Evolutionary conservation across 2,329 filamentous ascomycete genomes (phyloP).

Genomic region (Xylariaceae sp.): DNA sequence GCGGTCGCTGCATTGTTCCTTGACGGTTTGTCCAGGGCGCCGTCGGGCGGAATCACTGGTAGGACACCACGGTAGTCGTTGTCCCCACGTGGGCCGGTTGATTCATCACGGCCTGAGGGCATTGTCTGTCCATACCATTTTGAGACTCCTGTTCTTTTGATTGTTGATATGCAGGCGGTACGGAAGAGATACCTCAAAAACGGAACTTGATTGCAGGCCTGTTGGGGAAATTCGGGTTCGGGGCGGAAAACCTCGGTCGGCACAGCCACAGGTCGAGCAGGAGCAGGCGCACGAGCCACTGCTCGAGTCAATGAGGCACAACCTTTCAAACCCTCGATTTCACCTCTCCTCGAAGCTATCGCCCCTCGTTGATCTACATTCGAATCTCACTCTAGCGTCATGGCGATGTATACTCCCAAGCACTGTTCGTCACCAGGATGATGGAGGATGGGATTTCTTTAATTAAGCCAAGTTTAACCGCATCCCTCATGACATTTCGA

Average conservation of each 20-base stretch:
- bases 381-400: background rate
- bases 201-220: too few relatives aligned
- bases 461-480: too few relatives aligned
- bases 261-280: background rate
- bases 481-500: too few relatives aligned
- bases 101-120: constrained; percentile 31
- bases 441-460: too few relatives aligned
- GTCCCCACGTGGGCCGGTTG: constrained; percentile 19
- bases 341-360: background rate
- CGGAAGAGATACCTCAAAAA: too few relatives aligned
- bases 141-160: constrained; percentile 14
- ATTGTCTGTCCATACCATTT: constrained; percentile 30
- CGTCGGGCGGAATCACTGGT: constrained; percentile 43
- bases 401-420: too few relatives aligned
- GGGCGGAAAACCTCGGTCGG: background rate
- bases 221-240: background rate
- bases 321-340: background rate
- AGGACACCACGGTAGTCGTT: constrained; percentile 39
- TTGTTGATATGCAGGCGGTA: background rate
- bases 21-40: constrained; percentile 45
- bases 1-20: constrained; percentile 61
- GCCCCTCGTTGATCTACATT: background rate
- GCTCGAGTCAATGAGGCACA: background rate
- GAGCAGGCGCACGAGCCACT: background rate
- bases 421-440: too few relatives aligned